Evolutionary conservation across 192 early-diverging fungal genomes (phyloP), one percentile per base, ranked within the genome.

Genomic region (Mortierella hygrophila): DNA sequence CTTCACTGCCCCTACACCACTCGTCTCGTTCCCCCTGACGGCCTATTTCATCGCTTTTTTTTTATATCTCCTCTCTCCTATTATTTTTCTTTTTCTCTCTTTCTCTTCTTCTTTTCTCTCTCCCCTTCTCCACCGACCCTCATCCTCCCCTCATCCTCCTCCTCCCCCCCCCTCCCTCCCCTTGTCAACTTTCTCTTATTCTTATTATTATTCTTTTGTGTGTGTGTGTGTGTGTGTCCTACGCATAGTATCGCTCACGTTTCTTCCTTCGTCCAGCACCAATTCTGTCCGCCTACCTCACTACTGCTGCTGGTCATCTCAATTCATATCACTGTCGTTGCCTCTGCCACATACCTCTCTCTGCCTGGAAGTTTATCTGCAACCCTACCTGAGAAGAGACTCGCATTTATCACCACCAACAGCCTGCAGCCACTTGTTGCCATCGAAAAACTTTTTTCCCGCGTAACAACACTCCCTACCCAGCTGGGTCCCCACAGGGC

Each of bases 171-270:
- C 55, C 60, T 44, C 46, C 72, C 42, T 69, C 49, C 40, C 68
- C 70, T 21, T 79, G 32, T 47, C 35, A 40, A 6, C 74, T 42
- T 26, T 82, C 42, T 71, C 70, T 82, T 71, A 35, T 35, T 1
- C 77, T 80, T 69, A 72, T 68, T 75, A 57, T 55, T 54, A 70
- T 78, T 74, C 26, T 79, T 63, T 78, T 70, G 49, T 52, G 9
- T 46, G 10, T 46, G 44, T 70, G 49, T 52, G 9, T 46, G 10
- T 46, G 44, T 46, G 44, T 46, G 44, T 9, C 44, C 44, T 40
- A 46, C 44, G 44, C 44, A 15, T 46, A 46, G 49, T 52, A 20
- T 20, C 18, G 49, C 49, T 6, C 49, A 52, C 57, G 11, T n/a
- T 70, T 75, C 72, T 44, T 63, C 75, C 47, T 41, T 46, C 52